Percentiles rank a stretch among this genome's conserved stretches.
Conservation (phyloP, 1,139 yeast species). For the Lodderomyces orthopsilosis region DNA sequence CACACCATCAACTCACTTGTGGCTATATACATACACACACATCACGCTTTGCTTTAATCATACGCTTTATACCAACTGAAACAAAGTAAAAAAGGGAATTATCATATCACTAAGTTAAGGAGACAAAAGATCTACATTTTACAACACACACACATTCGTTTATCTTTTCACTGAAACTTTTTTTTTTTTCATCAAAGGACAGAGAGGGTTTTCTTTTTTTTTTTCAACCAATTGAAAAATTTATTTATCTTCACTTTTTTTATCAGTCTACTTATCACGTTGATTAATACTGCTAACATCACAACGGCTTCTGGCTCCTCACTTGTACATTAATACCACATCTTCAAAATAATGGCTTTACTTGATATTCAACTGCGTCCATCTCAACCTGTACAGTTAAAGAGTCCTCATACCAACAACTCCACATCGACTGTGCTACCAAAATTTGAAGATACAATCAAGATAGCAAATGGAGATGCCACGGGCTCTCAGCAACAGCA, state of each 20-base stretch:
- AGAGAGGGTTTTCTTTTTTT: background rate
- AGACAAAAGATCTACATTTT: no score
- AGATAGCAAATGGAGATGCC: background rate
- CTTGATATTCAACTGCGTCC: constrained; percentile 20
- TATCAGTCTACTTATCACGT: background rate
- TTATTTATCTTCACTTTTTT: background rate
- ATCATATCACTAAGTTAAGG: no score
- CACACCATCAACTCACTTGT: no score
- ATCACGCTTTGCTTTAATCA: no score
- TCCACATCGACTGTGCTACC: background rate
- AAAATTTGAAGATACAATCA: background rate
- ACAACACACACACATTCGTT: background rate
- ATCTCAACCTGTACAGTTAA: constrained; percentile 8
- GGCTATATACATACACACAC: no score
- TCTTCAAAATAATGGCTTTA: constrained; percentile 13
- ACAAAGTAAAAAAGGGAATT: no score
- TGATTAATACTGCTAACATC: background rate
- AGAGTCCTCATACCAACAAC: constrained; percentile 4
- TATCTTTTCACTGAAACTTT: background rate
- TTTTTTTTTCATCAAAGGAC: background rate
- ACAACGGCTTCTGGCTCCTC: background rate
- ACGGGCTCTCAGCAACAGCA: background rate
- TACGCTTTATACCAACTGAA: no score
- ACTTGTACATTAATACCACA: background rate
- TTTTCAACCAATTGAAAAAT: constrained; percentile 2